Percentiles rank a stretch among this genome's conserved stretches.
Evolutionary conservation across 768 basidiomycete genomes (phyloP).

Genomic region (Auricularia sp.): DNA sequence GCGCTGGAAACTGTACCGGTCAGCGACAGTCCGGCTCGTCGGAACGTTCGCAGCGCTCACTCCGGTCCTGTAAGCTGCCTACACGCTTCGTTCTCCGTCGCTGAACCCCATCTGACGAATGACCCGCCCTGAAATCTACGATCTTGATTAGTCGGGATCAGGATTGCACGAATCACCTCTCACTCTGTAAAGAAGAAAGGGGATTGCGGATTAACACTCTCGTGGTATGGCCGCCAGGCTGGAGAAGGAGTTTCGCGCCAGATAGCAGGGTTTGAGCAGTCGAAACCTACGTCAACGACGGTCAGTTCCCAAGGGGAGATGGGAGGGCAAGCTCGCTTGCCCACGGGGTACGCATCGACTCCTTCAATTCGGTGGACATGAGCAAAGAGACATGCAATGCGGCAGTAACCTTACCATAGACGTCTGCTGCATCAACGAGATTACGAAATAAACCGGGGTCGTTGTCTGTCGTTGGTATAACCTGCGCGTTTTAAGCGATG

Average conservation of each 20-base stretch:
- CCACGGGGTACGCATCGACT: background rate
- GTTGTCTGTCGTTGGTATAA: background rate
- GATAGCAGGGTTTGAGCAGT: slow-evolving; percentile 7
- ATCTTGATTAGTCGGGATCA: too few species aligned
- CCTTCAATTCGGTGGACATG: background rate
- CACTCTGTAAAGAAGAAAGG: slow-evolving; percentile 12
- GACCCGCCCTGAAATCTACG: background rate
- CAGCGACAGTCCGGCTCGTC: background rate
- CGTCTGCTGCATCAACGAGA: background rate
- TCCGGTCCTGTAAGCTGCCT: background rate
- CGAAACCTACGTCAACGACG: background rate
- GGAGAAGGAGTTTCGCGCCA: slow-evolving; percentile 6
- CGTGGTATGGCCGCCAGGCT: slow-evolving; percentile 6
- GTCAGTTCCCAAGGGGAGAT: background rate
- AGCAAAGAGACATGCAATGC: background rate
- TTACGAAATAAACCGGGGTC: background rate
- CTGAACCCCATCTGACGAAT: background rate
- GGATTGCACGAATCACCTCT: background rate
- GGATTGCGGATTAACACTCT: background rate
- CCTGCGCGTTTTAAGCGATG: too few species aligned
- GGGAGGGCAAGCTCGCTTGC: background rate
- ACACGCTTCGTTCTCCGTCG: background rate
- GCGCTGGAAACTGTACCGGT: slow-evolving; percentile 5
- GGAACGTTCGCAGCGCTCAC: background rate
- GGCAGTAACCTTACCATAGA: background rate